A percentile compares a stretch with the other conserved stretches of the same genome.
Conservation (phyloP, 768 basidiomycete genomes). For the Stropharia rugosoannulata region DNA sequence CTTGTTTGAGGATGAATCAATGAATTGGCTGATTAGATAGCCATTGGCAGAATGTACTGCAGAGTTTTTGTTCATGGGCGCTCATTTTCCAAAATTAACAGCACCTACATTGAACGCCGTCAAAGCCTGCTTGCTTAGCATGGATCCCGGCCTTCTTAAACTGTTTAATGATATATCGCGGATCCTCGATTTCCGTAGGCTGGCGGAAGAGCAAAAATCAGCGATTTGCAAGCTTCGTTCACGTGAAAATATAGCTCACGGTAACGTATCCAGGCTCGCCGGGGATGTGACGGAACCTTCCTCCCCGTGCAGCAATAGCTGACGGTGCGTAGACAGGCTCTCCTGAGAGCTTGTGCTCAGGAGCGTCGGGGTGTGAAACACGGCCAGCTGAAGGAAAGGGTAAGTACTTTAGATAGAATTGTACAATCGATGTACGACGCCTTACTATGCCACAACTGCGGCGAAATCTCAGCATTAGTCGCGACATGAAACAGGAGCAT, state of each 20-base stretch:
- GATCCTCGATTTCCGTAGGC: slow-evolving; percentile 41
- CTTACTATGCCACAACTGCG: slow-evolving; percentile 1
- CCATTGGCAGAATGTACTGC: slow-evolving; percentile 44
- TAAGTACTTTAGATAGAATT: neutral
- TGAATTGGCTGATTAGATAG: slow-evolving; percentile 48
- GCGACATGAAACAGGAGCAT: neutral
- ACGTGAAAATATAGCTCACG: slow-evolving; percentile 19
- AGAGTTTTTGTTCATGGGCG: too few species aligned
- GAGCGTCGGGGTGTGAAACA: slow-evolving; percentile 32
- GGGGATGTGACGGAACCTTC: slow-evolving; percentile 36
- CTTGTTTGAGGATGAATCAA: slow-evolving; percentile 43
- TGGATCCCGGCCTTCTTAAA: slow-evolving; percentile 43
- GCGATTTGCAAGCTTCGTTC: neutral
- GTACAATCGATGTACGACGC: neutral
- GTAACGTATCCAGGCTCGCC: slow-evolving; percentile 37
- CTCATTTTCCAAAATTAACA: neutral
- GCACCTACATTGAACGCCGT: slow-evolving; percentile 46
- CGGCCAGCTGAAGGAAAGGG: slow-evolving; percentile 27
- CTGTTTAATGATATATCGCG: slow-evolving; percentile 32
- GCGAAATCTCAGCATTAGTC: neutral
- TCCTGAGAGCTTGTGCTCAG: slow-evolving; percentile 36
- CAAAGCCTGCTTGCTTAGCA: slow-evolving; percentile 51
- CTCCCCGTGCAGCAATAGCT: slow-evolving; percentile 37
- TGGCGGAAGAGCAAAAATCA: neutral
- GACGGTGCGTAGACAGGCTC: slow-evolving; percentile 45